phyloP scores from a whole-genome alignment of 1,139 yeast species.

The Pichia sp. region DNA sequence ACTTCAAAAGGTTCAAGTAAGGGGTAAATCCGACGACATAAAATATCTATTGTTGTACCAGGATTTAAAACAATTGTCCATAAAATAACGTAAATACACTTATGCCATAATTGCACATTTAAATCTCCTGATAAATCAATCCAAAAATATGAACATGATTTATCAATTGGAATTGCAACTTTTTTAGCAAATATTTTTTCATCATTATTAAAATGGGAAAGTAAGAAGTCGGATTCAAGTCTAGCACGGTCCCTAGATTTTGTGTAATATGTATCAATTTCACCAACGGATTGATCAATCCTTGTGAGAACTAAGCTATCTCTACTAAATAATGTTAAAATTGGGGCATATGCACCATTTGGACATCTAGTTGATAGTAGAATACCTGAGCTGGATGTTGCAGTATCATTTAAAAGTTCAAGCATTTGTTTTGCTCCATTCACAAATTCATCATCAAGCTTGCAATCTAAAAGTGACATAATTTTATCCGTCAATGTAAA shows the following conservation, averaged over 20 bases:
- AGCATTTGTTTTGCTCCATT: slow-evolving; percentile 42
- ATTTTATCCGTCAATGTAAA: slow-evolving; percentile 58
- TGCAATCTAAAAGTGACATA: slow-evolving; percentile 36
- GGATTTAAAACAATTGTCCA: slow-evolving; percentile 58
- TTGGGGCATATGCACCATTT: slow-evolving; percentile 50
- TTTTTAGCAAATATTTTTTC: slow-evolving; percentile 8
- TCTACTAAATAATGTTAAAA: slow-evolving; percentile 42
- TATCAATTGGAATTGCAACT: slow-evolving; percentile 47
- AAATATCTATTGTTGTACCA: slow-evolving; percentile 42
- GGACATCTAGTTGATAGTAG: slow-evolving; percentile 53
- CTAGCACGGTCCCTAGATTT: slow-evolving; percentile 55
- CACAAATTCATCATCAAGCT: slow-evolving; percentile 39
- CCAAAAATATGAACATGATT: slow-evolving; percentile 70
- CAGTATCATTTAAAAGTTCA: slow-evolving; percentile 34
- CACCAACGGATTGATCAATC: slow-evolving; percentile 45
- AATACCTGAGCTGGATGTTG: slow-evolving; percentile 43
- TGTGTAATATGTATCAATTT: slow-evolving; percentile 51
- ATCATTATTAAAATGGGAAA: slow-evolving; percentile 15
- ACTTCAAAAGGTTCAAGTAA: slow-evolving; percentile 48
- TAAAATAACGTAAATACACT: slow-evolving; percentile 43
- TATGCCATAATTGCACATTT: slow-evolving; percentile 54
- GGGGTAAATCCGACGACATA: slow-evolving; percentile 35
- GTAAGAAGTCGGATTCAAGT: slow-evolving; percentile 58
- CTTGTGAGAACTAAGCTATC: slow-evolving; percentile 39
- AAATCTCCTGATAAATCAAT: slow-evolving; percentile 58